A percentile compares a stretch with the other conserved stretches of the same genome.
Evolutionary conservation across 306 rosid genomes (phyloP).

Genomic region (Crotalaria pallida): DNA sequence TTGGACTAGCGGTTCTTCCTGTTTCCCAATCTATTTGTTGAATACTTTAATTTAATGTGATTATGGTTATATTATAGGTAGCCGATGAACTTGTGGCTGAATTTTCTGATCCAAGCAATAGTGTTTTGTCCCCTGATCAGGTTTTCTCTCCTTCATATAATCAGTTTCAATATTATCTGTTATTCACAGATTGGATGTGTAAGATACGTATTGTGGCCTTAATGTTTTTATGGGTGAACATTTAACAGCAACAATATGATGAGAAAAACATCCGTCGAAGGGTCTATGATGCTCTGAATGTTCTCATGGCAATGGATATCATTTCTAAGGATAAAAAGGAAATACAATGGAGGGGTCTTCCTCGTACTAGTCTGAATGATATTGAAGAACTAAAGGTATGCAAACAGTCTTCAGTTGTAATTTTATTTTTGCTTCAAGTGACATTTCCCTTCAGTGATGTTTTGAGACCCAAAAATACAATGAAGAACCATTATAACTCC

Average conservation of each 20-base stretch:
- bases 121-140: conserved; percentile 83
- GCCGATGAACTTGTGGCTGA: conserved; percentile 99
- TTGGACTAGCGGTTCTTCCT: neutral
- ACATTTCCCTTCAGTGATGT: conserved; percentile 11
- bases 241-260: conserved; percentile 91
- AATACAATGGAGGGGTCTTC: conserved; percentile 98
- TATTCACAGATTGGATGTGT: neutral
- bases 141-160: conserved; percentile 34
- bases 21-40: neutral
- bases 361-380: conserved; percentile 80
- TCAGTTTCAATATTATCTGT: conserved; percentile 15
- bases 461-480: conserved; percentile 2
- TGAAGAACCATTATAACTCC: conserved; percentile 11
- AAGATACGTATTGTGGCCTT: conserved; percentile 14
- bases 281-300: conserved; percentile 96
- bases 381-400: conserved; percentile 89
- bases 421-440: neutral
- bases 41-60: neutral
- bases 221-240: conserved; percentile 7
- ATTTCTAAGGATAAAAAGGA: conserved; percentile 97
- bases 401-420: conserved; percentile 14
- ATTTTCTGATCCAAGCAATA: conserved; percentile 66
- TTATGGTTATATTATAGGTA: conserved; percentile 50
- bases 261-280: conserved; percentile 94
- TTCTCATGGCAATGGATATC: conserved; percentile 99